Evolutionary conservation across 768 basidiomycete genomes (phyloP).

Genomic region (Phlebiopsis gigantea): DNA sequence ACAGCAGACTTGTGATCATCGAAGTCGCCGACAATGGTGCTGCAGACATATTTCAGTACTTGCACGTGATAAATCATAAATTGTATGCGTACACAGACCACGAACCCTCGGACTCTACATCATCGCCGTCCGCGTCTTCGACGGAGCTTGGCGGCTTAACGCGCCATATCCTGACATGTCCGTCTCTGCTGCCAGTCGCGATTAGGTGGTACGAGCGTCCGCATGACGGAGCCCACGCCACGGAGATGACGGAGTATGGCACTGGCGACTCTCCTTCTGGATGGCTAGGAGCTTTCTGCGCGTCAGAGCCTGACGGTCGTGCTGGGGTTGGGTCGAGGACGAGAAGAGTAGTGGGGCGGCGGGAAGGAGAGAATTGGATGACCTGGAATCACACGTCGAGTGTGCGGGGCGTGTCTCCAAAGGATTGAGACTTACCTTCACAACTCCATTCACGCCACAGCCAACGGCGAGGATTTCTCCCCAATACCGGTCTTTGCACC

Average conservation of each 20-base stretch:
- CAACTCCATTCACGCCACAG: slow-evolving; percentile 61
- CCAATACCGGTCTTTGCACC: slow-evolving; percentile 97
- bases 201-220: slow-evolving; percentile 93
- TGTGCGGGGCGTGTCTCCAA: not conserved
- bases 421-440: slow-evolving; percentile 53
- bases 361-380: slow-evolving; percentile 66
- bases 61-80: not conserved
- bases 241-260: slow-evolving; percentile 67
- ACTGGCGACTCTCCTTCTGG: slow-evolving; percentile 29
- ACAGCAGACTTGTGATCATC: slow-evolving; percentile 82
- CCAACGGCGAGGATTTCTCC: slow-evolving; percentile 83
- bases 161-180: slow-evolving; percentile 87
- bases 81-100: slow-evolving; percentile 56
- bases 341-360: slow-evolving; percentile 61
- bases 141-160: slow-evolving; percentile 49
- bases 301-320: slow-evolving; percentile 19
- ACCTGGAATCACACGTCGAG: slow-evolving; percentile 38
- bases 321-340: slow-evolving; percentile 47
- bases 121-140: slow-evolving; percentile 35
- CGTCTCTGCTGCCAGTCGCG: slow-evolving; percentile 86
- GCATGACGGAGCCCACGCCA: slow-evolving; percentile 93
- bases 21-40: slow-evolving; percentile 73
- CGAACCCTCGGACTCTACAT: slow-evolving; percentile 32
- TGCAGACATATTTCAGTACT: not conserved
- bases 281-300: slow-evolving; percentile 16